Percentiles rank a stretch among this genome's conserved stretches.
These are phyloP conservation scores for Microstegium vimineum DNA, from an alignment of 176 grass and related monocot species.

Conservation along the genomic window DNA sequence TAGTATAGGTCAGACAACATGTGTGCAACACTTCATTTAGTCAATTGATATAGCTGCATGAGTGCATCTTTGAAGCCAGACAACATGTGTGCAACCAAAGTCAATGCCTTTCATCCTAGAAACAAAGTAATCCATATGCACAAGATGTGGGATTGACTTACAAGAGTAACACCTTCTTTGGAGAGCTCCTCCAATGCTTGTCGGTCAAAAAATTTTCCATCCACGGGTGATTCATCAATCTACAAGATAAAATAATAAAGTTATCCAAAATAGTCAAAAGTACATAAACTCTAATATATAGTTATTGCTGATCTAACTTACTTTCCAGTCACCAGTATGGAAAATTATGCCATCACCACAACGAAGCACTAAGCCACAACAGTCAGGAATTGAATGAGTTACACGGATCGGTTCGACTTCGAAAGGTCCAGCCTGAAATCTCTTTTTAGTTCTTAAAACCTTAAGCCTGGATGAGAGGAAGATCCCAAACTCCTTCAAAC, in stretches of 20 bases:
- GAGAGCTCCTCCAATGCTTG: slow-evolving; percentile 92
- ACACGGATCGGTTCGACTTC: slow-evolving; percentile 96
- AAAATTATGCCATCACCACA: slow-evolving; percentile 95
- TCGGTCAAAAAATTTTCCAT: slow-evolving; percentile 94
- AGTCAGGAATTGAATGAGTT: slow-evolving; percentile 99
- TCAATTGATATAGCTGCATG: background rate
- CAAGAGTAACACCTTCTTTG: slow-evolving; percentile 98
- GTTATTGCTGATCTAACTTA: slow-evolving; percentile 35
- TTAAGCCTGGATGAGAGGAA: slow-evolving; percentile 84
- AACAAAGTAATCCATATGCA: background rate
- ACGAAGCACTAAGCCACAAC: slow-evolving; percentile 90
- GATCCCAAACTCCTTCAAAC: slow-evolving; percentile 97
- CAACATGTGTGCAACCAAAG: slow-evolving; percentile 1
- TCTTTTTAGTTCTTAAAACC: slow-evolving; percentile 76
- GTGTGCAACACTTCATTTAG: slow-evolving; percentile 1
- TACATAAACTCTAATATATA: background rate
- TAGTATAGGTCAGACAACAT: background rate
- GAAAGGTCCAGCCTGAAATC: slow-evolving; percentile 93
- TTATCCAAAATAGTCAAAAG: background rate
- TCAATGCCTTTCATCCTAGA: background rate
- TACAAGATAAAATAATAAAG: slow-evolving; percentile 28
- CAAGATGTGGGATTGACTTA: slow-evolving; percentile 50
- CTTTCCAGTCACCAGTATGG: slow-evolving; percentile 99
- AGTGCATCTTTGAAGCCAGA: background rate
- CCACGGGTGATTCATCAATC: slow-evolving; percentile 98